Percentiles rank a stretch among this genome's conserved stretches.
These are phyloP conservation scores for Backusella mclennaniae DNA, from an alignment of 192 early-diverging fungal genomes.

Conservation along the genomic window DNA sequence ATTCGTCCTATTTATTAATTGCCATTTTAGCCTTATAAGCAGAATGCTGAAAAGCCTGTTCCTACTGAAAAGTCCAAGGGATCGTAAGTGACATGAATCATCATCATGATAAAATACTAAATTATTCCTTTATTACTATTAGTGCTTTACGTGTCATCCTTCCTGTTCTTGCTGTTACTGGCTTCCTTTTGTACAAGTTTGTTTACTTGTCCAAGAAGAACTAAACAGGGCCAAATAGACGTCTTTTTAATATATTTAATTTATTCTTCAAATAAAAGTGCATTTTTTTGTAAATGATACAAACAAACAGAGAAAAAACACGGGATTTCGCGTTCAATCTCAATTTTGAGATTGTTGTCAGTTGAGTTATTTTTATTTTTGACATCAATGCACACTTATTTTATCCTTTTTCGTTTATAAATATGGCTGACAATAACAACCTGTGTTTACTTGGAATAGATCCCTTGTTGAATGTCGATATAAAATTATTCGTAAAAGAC, in stretches of 20 bases:
- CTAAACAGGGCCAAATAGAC: background rate
- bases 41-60: background rate
- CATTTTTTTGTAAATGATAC: too few species aligned
- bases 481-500: background rate
- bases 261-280: background rate
- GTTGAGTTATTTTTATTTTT: background rate
- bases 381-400: background rate
- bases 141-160: slow-evolving; percentile 30
- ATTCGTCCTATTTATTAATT: background rate
- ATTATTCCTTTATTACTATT: background rate
- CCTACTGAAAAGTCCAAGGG: background rate
- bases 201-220: slow-evolving; percentile 10
- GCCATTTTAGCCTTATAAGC: background rate
- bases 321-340: too few species aligned
- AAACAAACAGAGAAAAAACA: too few species aligned
- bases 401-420: background rate
- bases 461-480: background rate
- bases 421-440: background rate
- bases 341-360: too few species aligned
- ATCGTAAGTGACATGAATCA: slow-evolving; percentile 5
- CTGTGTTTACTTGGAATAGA: background rate
- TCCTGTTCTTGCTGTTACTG: slow-evolving; percentile 25
- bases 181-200: slow-evolving; percentile 36
- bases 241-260: background rate
- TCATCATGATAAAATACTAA: background rate